These are phyloP conservation scores for Podospora australis DNA, from an alignment of 495 filamentous ascomycete genomes.

Conservation along the genomic window DNA sequence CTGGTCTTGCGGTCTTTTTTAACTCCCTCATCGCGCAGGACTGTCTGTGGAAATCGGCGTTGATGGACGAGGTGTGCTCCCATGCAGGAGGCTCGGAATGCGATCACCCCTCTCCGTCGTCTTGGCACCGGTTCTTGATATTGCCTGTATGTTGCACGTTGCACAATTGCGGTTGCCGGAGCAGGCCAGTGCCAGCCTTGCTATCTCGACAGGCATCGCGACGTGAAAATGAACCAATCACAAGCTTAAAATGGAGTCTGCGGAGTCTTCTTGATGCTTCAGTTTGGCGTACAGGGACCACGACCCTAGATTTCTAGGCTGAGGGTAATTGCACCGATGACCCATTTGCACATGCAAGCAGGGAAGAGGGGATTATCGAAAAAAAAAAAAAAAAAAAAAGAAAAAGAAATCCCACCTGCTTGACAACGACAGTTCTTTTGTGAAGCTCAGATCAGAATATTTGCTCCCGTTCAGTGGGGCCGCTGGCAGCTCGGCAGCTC, in stretches of 20 bases:
- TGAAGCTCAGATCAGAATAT: too few species aligned
- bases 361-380: too few species aligned
- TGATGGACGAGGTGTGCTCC: too few species aligned
- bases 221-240: not conserved
- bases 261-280: not conserved
- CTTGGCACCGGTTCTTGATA: constrained; percentile 12
- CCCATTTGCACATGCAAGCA: too few species aligned
- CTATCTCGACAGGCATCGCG: not conserved
- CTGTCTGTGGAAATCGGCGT: too few species aligned
- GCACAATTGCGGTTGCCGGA: not conserved
- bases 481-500: not conserved
- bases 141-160: constrained; percentile 3
- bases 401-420: not conserved
- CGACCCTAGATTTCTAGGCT: too few species aligned
- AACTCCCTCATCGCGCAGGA: too few species aligned
- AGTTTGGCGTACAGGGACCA: too few species aligned
- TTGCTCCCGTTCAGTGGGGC: not conserved
- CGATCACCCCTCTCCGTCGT: not conserved
- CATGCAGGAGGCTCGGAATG: not conserved
- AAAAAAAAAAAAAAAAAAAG: too few species aligned
- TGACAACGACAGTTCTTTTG: too few species aligned
- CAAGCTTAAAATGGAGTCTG: not conserved
- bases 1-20: too few species aligned
- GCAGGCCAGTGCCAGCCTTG: constrained; percentile 8
- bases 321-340: not conserved